A percentile compares a stretch with the other conserved stretches of the same genome.
phyloP scores from a whole-genome alignment of 2,329 filamentous ascomycete genomes.

The Rhynchosporium graminicola region DNA sequence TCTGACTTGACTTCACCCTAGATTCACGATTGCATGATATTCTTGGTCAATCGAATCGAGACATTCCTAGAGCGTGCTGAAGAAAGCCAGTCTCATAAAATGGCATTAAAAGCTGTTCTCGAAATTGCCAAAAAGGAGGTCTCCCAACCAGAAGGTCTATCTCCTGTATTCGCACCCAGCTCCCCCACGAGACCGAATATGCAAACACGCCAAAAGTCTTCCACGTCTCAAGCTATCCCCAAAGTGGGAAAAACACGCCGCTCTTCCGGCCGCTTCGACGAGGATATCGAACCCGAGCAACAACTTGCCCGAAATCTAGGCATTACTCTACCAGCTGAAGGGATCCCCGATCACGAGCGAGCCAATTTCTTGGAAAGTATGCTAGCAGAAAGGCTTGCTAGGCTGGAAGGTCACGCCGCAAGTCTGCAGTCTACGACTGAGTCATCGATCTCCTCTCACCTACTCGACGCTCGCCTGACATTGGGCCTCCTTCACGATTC shows the following conservation, averaged over 20 bases:
- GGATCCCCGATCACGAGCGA: constrained; percentile 32
- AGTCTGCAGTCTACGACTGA: constrained; percentile 56
- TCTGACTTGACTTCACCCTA: constrained; percentile 34
- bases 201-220: constrained; percentile 28
- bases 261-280: constrained; percentile 44
- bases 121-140: constrained; percentile 50
- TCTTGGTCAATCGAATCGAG: constrained; percentile 51
- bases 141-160: constrained; percentile 10
- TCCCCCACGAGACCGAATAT: constrained; percentile 28
- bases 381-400: constrained; percentile 44
- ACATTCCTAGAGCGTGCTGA: constrained; percentile 47
- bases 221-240: constrained; percentile 23
- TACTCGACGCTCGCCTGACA: constrained; percentile 51
- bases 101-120: constrained; percentile 44
- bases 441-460: constrained; percentile 43
- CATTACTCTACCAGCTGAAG: constrained; percentile 45
- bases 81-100: constrained; percentile 50
- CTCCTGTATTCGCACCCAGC: constrained; percentile 12
- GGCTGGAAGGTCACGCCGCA: constrained; percentile 47
- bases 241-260: constrained; percentile 37
- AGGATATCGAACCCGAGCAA: constrained; percentile 40
- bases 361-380: constrained; percentile 36
- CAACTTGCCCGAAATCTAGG: constrained; percentile 52
- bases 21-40: constrained; percentile 55
- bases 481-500: constrained; percentile 53